Evolutionary conservation across 1,139 yeast species (phyloP).

Genomic region (Sugiyamaella grinbergsii): DNA sequence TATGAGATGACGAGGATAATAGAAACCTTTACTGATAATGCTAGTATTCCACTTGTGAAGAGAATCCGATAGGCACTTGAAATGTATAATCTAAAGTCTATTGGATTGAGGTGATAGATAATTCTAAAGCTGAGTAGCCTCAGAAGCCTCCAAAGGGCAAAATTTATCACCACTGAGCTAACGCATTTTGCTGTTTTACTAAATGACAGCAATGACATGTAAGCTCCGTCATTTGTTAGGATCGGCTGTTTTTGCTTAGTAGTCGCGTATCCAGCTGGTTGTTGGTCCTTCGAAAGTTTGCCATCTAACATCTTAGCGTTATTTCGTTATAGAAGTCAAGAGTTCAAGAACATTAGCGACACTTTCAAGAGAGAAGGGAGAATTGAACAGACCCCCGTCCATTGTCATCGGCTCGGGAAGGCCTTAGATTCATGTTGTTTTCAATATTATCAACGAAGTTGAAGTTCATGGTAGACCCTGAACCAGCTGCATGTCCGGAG

Average conservation of each 20-base stretch:
- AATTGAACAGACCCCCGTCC: too few species aligned
- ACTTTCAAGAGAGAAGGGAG: too few species aligned
- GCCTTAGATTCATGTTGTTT: constrained; percentile 7
- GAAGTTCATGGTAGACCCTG: constrained; percentile 18
- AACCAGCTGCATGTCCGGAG: background rate
- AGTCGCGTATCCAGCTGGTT: background rate
- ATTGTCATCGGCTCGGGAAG: background rate
- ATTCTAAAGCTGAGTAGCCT: background rate
- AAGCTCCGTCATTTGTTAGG: background rate
- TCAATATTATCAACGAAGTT: background rate
- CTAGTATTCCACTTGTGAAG: background rate
- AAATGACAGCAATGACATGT: background rate
- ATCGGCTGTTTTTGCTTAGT: background rate
- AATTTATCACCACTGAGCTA: constrained; percentile 8
- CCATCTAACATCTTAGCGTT: too few species aligned
- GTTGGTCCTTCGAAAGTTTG: too few species aligned
- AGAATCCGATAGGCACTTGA: background rate
- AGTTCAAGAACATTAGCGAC: too few species aligned
- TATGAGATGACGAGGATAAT: constrained; percentile 5
- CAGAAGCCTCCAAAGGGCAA: constrained; percentile 10
- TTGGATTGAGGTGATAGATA: background rate
- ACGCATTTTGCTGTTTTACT: background rate
- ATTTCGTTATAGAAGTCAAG: too few species aligned
- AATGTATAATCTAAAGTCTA: background rate
- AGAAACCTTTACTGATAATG: background rate